These are phyloP conservation scores for Phialophora macrospora DNA, from an alignment of 2,329 filamentous ascomycete species.

Conservation along the genomic window DNA sequence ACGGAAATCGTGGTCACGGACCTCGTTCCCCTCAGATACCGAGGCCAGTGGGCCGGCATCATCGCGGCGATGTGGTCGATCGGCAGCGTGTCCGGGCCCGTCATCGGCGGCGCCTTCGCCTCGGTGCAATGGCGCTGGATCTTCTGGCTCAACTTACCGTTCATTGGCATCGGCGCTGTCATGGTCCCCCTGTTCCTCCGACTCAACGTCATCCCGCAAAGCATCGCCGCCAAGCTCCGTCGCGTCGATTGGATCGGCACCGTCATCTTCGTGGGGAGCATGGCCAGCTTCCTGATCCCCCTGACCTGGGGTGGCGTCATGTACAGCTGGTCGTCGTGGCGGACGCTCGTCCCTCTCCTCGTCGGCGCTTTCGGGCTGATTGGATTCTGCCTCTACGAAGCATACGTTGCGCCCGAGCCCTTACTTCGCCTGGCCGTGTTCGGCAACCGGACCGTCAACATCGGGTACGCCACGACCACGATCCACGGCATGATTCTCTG, in stretches of 20 bases:
- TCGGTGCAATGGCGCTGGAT: slow-evolving; percentile 59
- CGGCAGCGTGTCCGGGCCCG: slow-evolving; percentile 36
- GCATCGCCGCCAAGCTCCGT: slow-evolving; percentile 55
- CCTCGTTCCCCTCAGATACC: slow-evolving; percentile 48
- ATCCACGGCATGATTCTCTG: slow-evolving; percentile 59
- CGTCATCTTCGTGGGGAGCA: slow-evolving; percentile 63
- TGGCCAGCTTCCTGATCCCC: slow-evolving; percentile 65
- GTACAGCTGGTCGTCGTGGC: slow-evolving; percentile 67
- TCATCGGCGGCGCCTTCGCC: slow-evolving; percentile 43
- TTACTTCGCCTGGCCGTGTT: slow-evolving; percentile 55
- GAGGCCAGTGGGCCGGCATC: slow-evolving; percentile 37
- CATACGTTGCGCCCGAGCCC: slow-evolving; percentile 56
- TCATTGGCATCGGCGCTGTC: slow-evolving; percentile 56
- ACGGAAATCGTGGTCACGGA: slow-evolving; percentile 53
- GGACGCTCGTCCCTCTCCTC: slow-evolving; percentile 65
- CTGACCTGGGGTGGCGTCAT: slow-evolving; percentile 69
- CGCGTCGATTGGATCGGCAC: slow-evolving; percentile 69
- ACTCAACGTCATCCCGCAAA: slow-evolving; percentile 55
- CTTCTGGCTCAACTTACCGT: slow-evolving; percentile 68
- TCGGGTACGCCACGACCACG: slow-evolving; percentile 59
- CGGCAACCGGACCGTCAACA: slow-evolving; percentile 52
- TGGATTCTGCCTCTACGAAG: slow-evolving; percentile 61
- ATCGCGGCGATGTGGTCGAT: slow-evolving; percentile 38
- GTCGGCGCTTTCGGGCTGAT: slow-evolving; percentile 59
- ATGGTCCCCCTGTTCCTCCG: slow-evolving; percentile 60